Evolutionary conservation across 2,329 filamentous ascomycete species (phyloP), one percentile per base, ranked within the genome.

Genomic region (Scolecobasidium constrictum): DNA sequence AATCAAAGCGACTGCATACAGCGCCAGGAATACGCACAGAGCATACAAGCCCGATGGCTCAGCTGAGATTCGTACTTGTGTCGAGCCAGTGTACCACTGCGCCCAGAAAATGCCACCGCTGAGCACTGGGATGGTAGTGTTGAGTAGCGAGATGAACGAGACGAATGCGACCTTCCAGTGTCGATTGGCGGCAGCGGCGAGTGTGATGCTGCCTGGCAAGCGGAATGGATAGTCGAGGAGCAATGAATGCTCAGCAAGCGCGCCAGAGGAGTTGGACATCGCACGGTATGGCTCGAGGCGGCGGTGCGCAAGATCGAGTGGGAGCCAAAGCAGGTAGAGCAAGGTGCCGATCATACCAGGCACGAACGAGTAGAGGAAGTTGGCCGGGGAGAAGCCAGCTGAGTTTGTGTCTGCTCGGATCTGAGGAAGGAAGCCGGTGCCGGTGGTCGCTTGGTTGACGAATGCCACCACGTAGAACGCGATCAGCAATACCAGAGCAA

Each of bases 331-430:
- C 36, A 86, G 70, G 56, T 81, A 83, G 38, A 85, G 63, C 13
- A 83, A 50, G 53, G 79, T 75, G 4, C 79, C 84, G 20, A 87
- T 56, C 0, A 83, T 51, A 3, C 80, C 75, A 1, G 84, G 83
- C 17, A 88, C 44, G 60, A 88, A 86, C 47, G 75, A 78, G 66
- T 87, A 95, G 40, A 94, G 65, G 63, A 95, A 95, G 61, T 94
- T 86, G 39, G 86, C 85, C 1, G 84, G 69, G 1, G 86, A 93
- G 61, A 93, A 95, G 15, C 82, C 84, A 19, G 54, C 52, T 5
- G 28, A 41, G 3, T 72, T 66, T 1, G 85, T 77, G 3, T 68
- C 65, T 0, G 81, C 77, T 7, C 69, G 64, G 1, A 94, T 65
- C 5, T 71, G 66, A 2, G 88, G 86, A 5, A 71, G 59, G 58